Percentiles rank a stretch among this genome's conserved stretches.
Evolutionary conservation across 169 alveolate genomes (phyloP).

Genomic region (Neospora caninum): DNA sequence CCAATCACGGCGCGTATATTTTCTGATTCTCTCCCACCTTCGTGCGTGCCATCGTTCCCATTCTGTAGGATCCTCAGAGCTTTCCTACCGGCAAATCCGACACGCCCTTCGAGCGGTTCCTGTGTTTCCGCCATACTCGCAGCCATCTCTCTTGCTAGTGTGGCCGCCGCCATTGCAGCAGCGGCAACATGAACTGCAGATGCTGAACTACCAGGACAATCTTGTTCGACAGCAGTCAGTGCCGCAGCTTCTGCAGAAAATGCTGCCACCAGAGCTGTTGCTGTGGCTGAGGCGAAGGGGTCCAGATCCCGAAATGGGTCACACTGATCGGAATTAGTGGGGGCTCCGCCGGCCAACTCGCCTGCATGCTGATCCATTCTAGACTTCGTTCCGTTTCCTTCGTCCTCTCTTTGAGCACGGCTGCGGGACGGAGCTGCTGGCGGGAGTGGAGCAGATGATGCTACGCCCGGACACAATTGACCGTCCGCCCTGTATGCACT

Average conservation of each 20-base stretch:
- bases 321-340: neutral
- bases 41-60: no score
- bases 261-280: neutral
- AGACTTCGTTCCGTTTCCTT: neutral
- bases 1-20: neutral
- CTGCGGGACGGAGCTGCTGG: neutral
- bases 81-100: neutral
- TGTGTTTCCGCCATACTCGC: neutral
- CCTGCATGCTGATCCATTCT: neutral
- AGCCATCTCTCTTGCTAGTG: neutral
- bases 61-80: no score
- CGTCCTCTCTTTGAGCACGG: neutral
- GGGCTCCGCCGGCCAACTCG: neutral
- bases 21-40: no score
- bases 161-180: conserved; percentile 27
- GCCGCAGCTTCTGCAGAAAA: conserved; percentile 29
- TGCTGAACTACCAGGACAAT: neutral
- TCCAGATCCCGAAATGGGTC: neutral
- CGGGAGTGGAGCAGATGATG: neutral
- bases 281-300: conserved; percentile 9
- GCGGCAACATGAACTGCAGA: neutral
- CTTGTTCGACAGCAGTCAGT: neutral
- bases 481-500: neutral
- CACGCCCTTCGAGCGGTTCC: neutral
- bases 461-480: neutral